A percentile compares a stretch with the other conserved stretches of the same genome.
Evolutionary conservation across 225 moss, liverwort and hornwort genomes (phyloP).

Genomic region (Pseudoscleropodium purum): DNA sequence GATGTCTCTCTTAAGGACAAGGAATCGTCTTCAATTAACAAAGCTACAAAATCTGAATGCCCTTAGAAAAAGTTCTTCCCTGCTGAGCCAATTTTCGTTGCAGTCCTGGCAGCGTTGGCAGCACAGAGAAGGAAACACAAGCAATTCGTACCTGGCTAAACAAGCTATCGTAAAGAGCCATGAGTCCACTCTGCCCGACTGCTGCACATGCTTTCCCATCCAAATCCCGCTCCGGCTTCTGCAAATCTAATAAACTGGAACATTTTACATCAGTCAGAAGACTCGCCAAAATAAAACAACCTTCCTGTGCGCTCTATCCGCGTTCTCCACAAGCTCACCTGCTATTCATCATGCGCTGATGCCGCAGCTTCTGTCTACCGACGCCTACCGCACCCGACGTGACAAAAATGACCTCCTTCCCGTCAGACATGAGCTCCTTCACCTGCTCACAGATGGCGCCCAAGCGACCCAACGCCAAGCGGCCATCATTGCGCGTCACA

Average conservation of each 20-base stretch:
- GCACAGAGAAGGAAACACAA: neutral
- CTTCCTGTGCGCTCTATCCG: neutral
- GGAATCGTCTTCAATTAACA: neutral
- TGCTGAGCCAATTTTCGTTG: no score
- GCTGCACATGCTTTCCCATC: constrained; percentile 95
- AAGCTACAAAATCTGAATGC: neutral
- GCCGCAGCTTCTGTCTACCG: constrained; percentile 82
- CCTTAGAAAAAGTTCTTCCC: neutral
- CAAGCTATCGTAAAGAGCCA: constrained; percentile 88
- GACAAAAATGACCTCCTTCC: constrained; percentile 81
- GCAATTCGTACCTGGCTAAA: constrained; percentile 50
- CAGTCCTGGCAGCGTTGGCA: neutral
- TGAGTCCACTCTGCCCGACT: constrained; percentile 75
- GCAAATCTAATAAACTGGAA: constrained; percentile 79
- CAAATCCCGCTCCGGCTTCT: constrained; percentile 67
- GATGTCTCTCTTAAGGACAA: neutral
- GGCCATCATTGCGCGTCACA: constrained; percentile 67
- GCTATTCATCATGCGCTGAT: constrained; percentile 89
- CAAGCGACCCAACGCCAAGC: constrained; percentile 66
- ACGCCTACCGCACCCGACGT: constrained; percentile 84
- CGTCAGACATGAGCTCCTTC: constrained; percentile 66
- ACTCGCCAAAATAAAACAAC: neutral
- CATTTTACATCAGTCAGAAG: neutral
- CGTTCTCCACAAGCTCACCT: constrained; percentile 45
- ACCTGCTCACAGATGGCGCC: constrained; percentile 86